These are phyloP conservation scores for Nyctanthes arbortristis DNA, from an alignment of 257 asterid species.

Conservation along the genomic window DNA sequence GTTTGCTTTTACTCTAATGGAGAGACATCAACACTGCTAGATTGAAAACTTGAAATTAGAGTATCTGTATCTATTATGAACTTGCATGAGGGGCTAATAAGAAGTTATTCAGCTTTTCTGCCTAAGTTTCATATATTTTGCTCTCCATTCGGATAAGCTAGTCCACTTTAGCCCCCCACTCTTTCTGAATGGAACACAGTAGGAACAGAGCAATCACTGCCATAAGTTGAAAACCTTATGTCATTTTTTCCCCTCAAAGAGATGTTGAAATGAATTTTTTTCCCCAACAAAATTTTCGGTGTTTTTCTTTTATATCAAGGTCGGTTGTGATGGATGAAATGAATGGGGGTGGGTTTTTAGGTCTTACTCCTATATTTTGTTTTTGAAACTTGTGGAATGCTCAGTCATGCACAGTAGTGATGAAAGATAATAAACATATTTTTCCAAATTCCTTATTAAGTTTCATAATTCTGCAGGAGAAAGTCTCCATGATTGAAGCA, in stretches of 20 bases:
- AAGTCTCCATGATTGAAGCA: constrained; percentile 52
- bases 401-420: not conserved
- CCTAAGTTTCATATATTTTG: not conserved
- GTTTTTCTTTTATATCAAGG: too few relatives aligned
- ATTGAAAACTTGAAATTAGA: not conserved
- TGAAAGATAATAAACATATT: not conserved
- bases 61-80: not conserved
- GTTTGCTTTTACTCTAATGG: not conserved
- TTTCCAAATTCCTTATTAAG: not conserved
- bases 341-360: too few relatives aligned
- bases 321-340: too few relatives aligned
- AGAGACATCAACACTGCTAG: not conserved
- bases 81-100: not conserved
- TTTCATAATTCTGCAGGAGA: constrained; percentile 59
- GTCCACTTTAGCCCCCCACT: not conserved
- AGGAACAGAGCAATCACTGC: not conserved
- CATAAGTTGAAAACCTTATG: too few relatives aligned
- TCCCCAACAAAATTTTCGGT: too few relatives aligned
- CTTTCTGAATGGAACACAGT: not conserved
- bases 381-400: too few relatives aligned
- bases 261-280: too few relatives aligned
- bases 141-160: not conserved
- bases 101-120: not conserved
- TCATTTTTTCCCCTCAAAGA: too few relatives aligned
- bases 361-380: too few relatives aligned